Base-by-base conservation (phyloP, 208 protist species). In the Acanthamoeba royreba region DNA sequence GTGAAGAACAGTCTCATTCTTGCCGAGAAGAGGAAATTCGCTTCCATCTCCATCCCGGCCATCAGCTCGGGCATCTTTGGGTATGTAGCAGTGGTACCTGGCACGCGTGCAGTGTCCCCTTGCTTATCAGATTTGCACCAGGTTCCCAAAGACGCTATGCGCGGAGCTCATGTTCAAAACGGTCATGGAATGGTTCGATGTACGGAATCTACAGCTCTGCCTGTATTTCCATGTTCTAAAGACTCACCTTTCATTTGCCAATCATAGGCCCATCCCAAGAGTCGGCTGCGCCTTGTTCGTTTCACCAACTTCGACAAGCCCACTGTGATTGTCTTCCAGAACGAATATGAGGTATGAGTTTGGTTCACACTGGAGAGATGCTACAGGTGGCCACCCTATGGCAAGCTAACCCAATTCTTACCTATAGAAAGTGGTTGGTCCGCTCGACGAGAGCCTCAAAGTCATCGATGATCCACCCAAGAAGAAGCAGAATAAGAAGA, bases 281-380 rank as follows among this genome's bases (percentile, higher is more conserved):
- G 81, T 25, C 43, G 49, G 15, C 81, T 88, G 42, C 81, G 81
- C 25, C 13, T 55, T 2, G 81, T 88, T 3, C 81, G 81, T 38
- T 88, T 88, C 33, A 88, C 81, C 47, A 88, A 88, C 31, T 88
- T 88, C 61, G 81, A 88, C 33, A 88, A 88, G 47, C 81, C 81
- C 49, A 88, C 81, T n/a, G 81, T 88, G 3, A 61, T 88, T 47
- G 49, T 88, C 17, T 88, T 88, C 35, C 81, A 88, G 81, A 31
- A 88, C 17, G 19, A 88, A 53, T 88, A 66, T 47, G 81, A 88
- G 81, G 81, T 88, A 45, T 25, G 49, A 13, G 4, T 40, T 52
- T 28, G 4, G 35, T 31, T 87, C 35, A 77, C 35, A 28, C 19
- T 87, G 1, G 42, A 11, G 42, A 53, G 61, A 72, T n/a, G 61